Conservation (phyloP, 495 filamentous ascomycete species). For the Talaromyces proteolyticus region DNA sequence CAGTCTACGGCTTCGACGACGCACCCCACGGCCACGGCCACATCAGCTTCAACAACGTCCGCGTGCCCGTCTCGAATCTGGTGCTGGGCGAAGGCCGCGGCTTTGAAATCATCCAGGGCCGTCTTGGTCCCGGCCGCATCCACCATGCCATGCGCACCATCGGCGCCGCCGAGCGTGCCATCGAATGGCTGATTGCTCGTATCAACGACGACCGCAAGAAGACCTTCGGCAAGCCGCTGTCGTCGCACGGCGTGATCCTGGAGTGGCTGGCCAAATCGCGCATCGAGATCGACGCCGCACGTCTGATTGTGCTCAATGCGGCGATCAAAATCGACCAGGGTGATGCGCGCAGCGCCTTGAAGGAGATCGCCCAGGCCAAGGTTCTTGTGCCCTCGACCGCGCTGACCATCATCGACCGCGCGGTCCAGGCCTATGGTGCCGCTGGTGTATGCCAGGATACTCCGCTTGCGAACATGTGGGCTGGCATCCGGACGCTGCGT, state of each 20-base stretch:
- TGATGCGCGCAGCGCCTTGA: slow-evolving; percentile 72
- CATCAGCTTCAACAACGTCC: slow-evolving; percentile 79
- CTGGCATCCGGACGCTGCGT: slow-evolving; percentile 70
- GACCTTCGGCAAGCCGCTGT: slow-evolving; percentile 74
- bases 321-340: slow-evolving; percentile 83
- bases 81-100: slow-evolving; percentile 86
- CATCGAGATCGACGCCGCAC: slow-evolving; percentile 84
- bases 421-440: slow-evolving; percentile 80
- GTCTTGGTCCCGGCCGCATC: slow-evolving; percentile 85
- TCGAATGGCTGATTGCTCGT: slow-evolving; percentile 84
- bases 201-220: slow-evolving; percentile 85
- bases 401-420: slow-evolving; percentile 76
- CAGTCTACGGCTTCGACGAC: slow-evolving; percentile 91
- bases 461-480: slow-evolving; percentile 83
- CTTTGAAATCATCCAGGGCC: slow-evolving; percentile 96
- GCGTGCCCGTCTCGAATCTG: slow-evolving; percentile 70
- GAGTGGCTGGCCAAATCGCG: slow-evolving; percentile 90
- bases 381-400: slow-evolving; percentile 74
- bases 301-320: slow-evolving; percentile 81
- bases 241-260: slow-evolving; percentile 82
- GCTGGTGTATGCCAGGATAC: slow-evolving; percentile 89
- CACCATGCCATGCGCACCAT: slow-evolving; percentile 93
- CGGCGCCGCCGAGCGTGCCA: slow-evolving; percentile 75
- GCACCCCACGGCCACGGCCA: slow-evolving; percentile 92
- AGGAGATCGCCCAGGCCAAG: slow-evolving; percentile 85